These are phyloP conservation scores for Colletotrichum cordylinicola DNA, from an alignment of 2,329 filamentous ascomycete species.

Conservation along the genomic window DNA sequence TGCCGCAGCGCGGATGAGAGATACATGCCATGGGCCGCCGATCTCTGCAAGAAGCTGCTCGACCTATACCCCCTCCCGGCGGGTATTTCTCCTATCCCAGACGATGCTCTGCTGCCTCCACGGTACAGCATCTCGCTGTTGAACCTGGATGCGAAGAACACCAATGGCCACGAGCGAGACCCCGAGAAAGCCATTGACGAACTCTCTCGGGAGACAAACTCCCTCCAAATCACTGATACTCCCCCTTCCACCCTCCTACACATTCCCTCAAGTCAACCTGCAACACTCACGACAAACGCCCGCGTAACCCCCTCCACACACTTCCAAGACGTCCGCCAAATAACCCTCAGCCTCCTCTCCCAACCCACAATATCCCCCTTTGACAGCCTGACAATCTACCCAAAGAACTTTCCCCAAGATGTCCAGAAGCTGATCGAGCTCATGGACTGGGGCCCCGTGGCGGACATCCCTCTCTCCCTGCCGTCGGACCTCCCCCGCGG, in stretches of 20 bases:
- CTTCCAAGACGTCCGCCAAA: slow-evolving; percentile 94
- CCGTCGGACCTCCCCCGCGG: slow-evolving; percentile 26
- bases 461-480: slow-evolving; percentile 67
- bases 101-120: slow-evolving; percentile 76
- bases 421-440: slow-evolving; percentile 79
- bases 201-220: background rate
- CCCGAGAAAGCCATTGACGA: background rate
- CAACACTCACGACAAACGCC: slow-evolving; percentile 67
- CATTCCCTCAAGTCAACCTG: slow-evolving; percentile 61
- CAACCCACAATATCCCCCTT: slow-evolving; percentile 65
- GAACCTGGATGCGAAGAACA: slow-evolving; percentile 16
- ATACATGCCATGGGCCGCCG: slow-evolving; percentile 78
- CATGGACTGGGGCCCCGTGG: slow-evolving; percentile 79
- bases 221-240: background rate
- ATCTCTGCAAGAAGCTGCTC: slow-evolving; percentile 70
- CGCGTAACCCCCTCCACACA: slow-evolving; percentile 78
- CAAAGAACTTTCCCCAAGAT: slow-evolving; percentile 84
- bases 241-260: slow-evolving; percentile 48
- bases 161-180: background rate
- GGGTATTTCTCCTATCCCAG: slow-evolving; percentile 73
- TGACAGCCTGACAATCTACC: slow-evolving; percentile 81
- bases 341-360: slow-evolving; percentile 24
- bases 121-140: slow-evolving; percentile 67
- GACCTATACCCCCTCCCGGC: slow-evolving; percentile 72
- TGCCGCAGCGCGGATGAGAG: slow-evolving; percentile 74